Conservation (phyloP, 2,329 filamentous ascomycete genomes). For the Hirsutella thompsonii region DNA sequence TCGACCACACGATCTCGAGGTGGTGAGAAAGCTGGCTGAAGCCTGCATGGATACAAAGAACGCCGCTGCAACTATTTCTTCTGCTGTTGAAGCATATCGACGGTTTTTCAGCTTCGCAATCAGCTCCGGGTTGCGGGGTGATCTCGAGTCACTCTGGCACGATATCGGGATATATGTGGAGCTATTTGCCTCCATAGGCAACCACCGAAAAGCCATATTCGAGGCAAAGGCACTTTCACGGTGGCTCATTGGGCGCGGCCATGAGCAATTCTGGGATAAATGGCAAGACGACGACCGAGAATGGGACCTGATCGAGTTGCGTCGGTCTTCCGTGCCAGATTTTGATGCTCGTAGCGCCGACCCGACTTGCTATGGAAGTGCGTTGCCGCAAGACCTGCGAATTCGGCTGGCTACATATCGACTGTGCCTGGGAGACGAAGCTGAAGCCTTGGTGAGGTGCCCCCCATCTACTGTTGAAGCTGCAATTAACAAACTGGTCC, state of each 20-base stretch:
- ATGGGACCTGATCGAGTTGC: slow-evolving; percentile 65
- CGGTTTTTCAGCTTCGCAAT: slow-evolving; percentile 30
- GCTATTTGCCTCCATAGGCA: slow-evolving; percentile 53
- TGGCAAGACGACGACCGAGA: slow-evolving; percentile 68
- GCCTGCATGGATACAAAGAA: slow-evolving; percentile 40
- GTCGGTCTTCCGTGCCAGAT: slow-evolving; percentile 47
- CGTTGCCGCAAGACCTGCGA: slow-evolving; percentile 69
- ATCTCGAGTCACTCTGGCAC: slow-evolving; percentile 50
- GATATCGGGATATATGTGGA: slow-evolving; percentile 80
- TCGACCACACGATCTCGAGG: slow-evolving; percentile 38
- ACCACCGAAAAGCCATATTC: slow-evolving; percentile 51
- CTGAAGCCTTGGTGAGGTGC: slow-evolving; percentile 56
- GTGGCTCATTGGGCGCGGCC: slow-evolving; percentile 67
- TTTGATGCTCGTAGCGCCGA: slow-evolving; percentile 45
- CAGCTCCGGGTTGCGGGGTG: slow-evolving; percentile 16
- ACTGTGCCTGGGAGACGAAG: slow-evolving; percentile 51
- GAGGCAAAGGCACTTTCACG: slow-evolving; percentile 62
- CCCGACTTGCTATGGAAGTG: slow-evolving; percentile 51
- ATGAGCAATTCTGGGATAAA: slow-evolving; percentile 68
- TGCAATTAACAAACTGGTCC: neutral
- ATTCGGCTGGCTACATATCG: slow-evolving; percentile 75
- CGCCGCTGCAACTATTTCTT: slow-evolving; percentile 20
- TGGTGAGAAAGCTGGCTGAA: slow-evolving; percentile 43
- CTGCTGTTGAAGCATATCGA: slow-evolving; percentile 35
- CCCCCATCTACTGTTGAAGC: neutral